Evolutionary conservation across 2,329 filamentous ascomycete species (phyloP).

Genomic region (Blumeria hordei): DNA sequence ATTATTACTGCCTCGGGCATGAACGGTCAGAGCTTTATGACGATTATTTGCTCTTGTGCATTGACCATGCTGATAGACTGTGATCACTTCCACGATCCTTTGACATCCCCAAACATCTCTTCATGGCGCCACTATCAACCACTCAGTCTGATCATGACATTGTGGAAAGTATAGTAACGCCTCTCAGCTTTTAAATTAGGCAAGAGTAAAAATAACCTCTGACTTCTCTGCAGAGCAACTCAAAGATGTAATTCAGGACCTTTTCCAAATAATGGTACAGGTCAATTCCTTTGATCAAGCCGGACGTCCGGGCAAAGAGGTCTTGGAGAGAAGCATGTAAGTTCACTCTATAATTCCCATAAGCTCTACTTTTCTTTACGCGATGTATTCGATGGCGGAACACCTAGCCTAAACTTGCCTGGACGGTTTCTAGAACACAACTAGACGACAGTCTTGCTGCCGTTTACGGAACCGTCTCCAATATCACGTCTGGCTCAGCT

Average conservation of each 20-base stretch:
- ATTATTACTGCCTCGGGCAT: too few relatives aligned
- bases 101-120: too few relatives aligned
- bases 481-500: slow-evolving; percentile 16
- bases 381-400: too few relatives aligned
- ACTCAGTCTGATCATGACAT: slow-evolving; percentile 15
- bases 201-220: too few relatives aligned
- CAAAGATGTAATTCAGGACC: slow-evolving; percentile 36
- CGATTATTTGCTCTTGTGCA: too few relatives aligned
- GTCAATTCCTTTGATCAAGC: slow-evolving; percentile 33
- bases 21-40: too few relatives aligned
- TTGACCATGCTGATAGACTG: too few relatives aligned
- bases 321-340: slow-evolving; percentile 29
- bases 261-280: slow-evolving; percentile 40
- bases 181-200: too few relatives aligned
- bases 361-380: neutral
- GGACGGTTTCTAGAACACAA: slow-evolving; percentile 16
- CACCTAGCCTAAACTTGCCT: too few relatives aligned
- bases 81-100: too few relatives aligned
- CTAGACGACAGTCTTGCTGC: slow-evolving; percentile 19
- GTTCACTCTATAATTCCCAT: neutral
- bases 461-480: slow-evolving; percentile 12
- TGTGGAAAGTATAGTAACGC: slow-evolving; percentile 14
- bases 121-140: slow-evolving; percentile 15
- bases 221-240: slow-evolving; percentile 23
- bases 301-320: slow-evolving; percentile 24